Percentiles rank a stretch among this genome's conserved stretches.
phyloP scores from a whole-genome alignment of 2,329 filamentous ascomycete genomes.

The Beauveria sp. region DNA sequence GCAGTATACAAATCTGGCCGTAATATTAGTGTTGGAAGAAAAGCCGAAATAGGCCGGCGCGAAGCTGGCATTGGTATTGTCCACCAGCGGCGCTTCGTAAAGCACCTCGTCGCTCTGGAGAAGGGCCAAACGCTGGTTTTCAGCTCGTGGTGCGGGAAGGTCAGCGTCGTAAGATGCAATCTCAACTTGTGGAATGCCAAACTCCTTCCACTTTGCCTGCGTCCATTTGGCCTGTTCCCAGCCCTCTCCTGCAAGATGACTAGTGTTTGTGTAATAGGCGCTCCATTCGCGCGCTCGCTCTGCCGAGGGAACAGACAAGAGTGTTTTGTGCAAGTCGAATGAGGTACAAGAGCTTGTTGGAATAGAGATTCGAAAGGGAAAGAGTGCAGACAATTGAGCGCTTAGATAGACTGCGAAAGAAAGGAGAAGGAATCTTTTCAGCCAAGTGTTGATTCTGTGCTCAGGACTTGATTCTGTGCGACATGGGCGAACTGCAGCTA shows the following conservation, averaged over 20 bases:
- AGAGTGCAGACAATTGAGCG: background rate
- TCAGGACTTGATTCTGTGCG: background rate
- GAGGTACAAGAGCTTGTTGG: background rate
- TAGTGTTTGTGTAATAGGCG: slow-evolving; percentile 31
- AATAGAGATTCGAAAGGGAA: background rate
- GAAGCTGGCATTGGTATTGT: slow-evolving; percentile 4
- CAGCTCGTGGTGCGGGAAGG: slow-evolving; percentile 41
- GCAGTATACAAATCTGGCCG: background rate
- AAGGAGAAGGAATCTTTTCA: background rate
- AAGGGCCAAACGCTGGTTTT: slow-evolving; percentile 13
- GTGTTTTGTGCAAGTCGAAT: background rate
- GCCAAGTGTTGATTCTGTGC: background rate
- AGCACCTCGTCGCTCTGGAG: background rate
- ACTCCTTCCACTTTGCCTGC: slow-evolving; percentile 27
- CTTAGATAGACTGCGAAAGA: background rate
- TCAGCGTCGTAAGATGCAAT: slow-evolving; percentile 20
- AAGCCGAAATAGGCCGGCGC: slow-evolving; percentile 3
- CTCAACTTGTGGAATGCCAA: slow-evolving; percentile 16
- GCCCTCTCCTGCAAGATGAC: slow-evolving; percentile 30
- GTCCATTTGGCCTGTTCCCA: slow-evolving; percentile 32
- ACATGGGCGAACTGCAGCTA: background rate
- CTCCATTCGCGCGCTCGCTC: slow-evolving; percentile 21
- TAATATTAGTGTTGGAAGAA: background rate
- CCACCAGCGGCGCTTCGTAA: slow-evolving; percentile 1
- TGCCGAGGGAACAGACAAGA: background rate